Conservation (phyloP, 2,329 filamentous ascomycete species). For the Truncatella angustata region DNA sequence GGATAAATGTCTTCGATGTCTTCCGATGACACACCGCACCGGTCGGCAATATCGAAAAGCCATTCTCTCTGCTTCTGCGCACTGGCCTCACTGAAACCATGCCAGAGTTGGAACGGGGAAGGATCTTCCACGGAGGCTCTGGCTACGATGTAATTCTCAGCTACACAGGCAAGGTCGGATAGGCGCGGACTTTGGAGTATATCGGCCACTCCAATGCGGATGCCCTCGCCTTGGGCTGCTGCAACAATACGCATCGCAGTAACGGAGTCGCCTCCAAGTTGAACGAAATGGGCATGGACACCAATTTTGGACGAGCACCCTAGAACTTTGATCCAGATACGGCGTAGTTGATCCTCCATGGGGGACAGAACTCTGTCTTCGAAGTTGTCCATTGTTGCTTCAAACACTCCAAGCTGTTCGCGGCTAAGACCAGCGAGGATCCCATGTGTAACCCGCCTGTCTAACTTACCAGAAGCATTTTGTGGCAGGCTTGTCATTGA, state of each 20-base stretch:
- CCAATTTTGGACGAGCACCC: neutral
- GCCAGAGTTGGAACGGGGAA: neutral
- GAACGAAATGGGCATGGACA: neutral
- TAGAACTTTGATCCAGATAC: slow-evolving; percentile 8
- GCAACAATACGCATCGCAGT: slow-evolving; percentile 7
- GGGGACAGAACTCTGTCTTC: neutral
- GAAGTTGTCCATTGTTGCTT: slow-evolving; percentile 56
- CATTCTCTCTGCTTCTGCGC: neutral
- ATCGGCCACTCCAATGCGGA: neutral
- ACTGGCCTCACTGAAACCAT: slow-evolving; percentile 27
- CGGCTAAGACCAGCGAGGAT: neutral
- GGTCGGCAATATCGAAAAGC: neutral
- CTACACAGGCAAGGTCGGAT: neutral
- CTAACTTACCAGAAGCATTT: slow-evolving; percentile 42
- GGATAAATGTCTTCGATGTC: slow-evolving; percentile 23
- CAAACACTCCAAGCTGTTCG: neutral
- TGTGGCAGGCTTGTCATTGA: slow-evolving; percentile 85
- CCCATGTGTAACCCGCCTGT: neutral
- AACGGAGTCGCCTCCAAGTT: slow-evolving; percentile 9
- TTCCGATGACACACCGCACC: neutral
- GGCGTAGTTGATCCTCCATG: neutral
- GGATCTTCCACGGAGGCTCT: slow-evolving; percentile 35
- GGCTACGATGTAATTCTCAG: slow-evolving; percentile 59
- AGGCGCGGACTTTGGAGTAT: slow-evolving; percentile 3
- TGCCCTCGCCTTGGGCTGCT: neutral